Base-by-base conservation (phyloP, 306 rosid species). In the Corylus avellana region DNA sequence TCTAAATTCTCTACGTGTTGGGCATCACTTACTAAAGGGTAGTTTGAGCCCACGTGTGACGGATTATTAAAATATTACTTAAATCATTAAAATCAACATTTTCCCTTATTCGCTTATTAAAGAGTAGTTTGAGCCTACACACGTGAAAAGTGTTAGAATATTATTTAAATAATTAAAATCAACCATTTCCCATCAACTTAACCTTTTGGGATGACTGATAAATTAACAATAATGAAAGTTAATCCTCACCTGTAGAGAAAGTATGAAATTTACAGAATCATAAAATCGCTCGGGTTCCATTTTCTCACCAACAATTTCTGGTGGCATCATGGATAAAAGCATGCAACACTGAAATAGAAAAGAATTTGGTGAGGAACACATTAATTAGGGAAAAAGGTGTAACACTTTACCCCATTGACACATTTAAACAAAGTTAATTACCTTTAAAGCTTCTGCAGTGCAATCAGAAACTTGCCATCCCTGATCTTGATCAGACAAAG, bases 391-490 rank as follows among this genome's bases (percentile, higher is more conserved):
- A 57, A 64, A 27, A 66, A 91, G 79, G 14, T 74, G 12, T 8
- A 2, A 25, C 6, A 10, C 13, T 62, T 7, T 12, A 29, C 32
- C 32, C 32, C 32, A 29, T 29, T 29, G 32, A 29, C 32, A 74
- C 39, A 37, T 29, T 67, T 1, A 22, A 56, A 4, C 3, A 18
- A 54, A 75, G 2, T 51, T 47, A 29, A 4, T 72, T 79, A 92
- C 95, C 93, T 90, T 90, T 29, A 92, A 75, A 76, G 85, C 91
- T 72, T 92, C 97, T 8, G 97, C 93, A 8, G 97, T 90, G 59
- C 93, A 86, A 81, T 92, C 98, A 37, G 98, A 93, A 83, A 88
- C 90, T 82, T 91, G 97, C 98, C 96, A 93, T 80, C 97, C 98
- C 20, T 91, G 96, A 74, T 91, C 98, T 72, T 83, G 86, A 59